These are phyloP conservation scores for Diaporthe helianthi DNA, from an alignment of 2,329 filamentous ascomycete genomes.

Conservation along the genomic window DNA sequence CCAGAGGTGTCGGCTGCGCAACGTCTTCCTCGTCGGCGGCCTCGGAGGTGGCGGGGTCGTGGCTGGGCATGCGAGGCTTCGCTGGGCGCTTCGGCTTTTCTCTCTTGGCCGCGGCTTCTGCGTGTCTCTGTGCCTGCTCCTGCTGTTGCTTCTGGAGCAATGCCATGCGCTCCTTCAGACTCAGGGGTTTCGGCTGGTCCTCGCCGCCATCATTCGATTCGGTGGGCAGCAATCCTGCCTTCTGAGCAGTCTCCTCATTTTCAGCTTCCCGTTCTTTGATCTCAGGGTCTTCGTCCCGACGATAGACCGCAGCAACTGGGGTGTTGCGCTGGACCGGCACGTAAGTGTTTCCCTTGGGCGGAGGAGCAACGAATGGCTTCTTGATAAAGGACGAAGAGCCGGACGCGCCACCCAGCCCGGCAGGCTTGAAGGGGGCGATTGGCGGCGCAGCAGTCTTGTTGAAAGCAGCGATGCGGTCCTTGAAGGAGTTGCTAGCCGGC, in stretches of 20 bases:
- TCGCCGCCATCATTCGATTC: conserved; percentile 64
- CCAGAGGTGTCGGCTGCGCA: conserved; percentile 47
- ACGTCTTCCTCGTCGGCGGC: conserved; percentile 44
- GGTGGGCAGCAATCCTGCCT: conserved; percentile 64
- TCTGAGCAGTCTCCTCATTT: conserved; percentile 70
- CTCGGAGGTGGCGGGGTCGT: conserved; percentile 44
- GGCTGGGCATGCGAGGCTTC: conserved; percentile 61
- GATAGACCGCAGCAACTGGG: conserved; percentile 78
- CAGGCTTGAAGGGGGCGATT: conserved; percentile 87
- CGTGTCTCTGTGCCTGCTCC: conserved; percentile 84
- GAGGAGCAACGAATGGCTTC: conserved; percentile 95
- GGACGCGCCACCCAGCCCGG: conserved; percentile 57
- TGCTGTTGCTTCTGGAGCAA: conserved; percentile 91
- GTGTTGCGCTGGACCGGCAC: conserved; percentile 77
- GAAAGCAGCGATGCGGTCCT: conserved; percentile 95
- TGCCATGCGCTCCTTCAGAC: conserved; percentile 93
- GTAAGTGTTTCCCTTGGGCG: conserved; percentile 90
- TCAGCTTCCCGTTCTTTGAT: conserved; percentile 71
- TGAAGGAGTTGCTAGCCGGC: conserved; percentile 79
- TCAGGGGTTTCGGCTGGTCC: conserved; percentile 89
- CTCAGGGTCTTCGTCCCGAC: conserved; percentile 85
- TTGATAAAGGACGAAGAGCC: conserved; percentile 80
- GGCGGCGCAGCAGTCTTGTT: conserved; percentile 89
- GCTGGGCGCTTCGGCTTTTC: conserved; percentile 85
- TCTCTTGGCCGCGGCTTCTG: conserved; percentile 79